Evolutionary conservation across 768 basidiomycete species (phyloP).

Genomic region (Agrocybe pediades): DNA sequence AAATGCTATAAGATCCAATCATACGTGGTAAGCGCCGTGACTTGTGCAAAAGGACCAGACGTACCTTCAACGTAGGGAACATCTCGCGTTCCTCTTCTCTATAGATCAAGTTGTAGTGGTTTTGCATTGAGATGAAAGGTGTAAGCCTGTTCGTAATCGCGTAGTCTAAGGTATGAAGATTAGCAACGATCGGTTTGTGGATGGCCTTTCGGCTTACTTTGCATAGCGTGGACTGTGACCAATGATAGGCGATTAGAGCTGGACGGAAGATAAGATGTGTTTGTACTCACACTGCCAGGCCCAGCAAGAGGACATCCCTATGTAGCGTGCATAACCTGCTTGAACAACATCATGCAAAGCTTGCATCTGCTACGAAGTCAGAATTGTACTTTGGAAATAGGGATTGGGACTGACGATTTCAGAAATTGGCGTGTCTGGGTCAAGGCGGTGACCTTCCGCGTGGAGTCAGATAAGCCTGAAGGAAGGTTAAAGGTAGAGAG

Average conservation of each 20-base stretch:
- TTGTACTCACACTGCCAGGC: slow-evolving; percentile 51
- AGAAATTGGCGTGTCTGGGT: slow-evolving; percentile 56
- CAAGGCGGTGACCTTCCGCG: slow-evolving; percentile 52
- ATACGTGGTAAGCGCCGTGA: neutral
- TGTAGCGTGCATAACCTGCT: slow-evolving; percentile 62
- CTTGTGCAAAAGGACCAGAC: neutral
- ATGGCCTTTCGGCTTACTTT: slow-evolving; percentile 36
- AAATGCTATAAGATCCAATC: slow-evolving; percentile 33
- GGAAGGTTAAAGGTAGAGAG: neutral
- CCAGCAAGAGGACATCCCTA: slow-evolving; percentile 58
- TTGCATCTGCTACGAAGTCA: slow-evolving; percentile 48
- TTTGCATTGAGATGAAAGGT: slow-evolving; percentile 72
- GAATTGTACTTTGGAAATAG: neutral
- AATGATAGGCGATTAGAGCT: neutral
- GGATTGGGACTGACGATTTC: slow-evolving; percentile 40
- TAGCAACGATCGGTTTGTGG: neutral
- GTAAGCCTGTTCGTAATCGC: slow-evolving; percentile 59
- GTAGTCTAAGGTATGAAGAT: slow-evolving; percentile 42
- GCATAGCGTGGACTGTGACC: slow-evolving; percentile 52
- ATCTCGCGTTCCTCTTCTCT: slow-evolving; percentile 68
- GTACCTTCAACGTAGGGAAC: slow-evolving; percentile 59
- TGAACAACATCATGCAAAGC: slow-evolving; percentile 70
- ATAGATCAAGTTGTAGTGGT: slow-evolving; percentile 62
- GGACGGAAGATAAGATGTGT: neutral
- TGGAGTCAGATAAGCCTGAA: slow-evolving; percentile 19